phyloP scores from a whole-genome alignment of 192 early-diverging fungal genomes.

The Rhizoclosmatium sp. region DNA sequence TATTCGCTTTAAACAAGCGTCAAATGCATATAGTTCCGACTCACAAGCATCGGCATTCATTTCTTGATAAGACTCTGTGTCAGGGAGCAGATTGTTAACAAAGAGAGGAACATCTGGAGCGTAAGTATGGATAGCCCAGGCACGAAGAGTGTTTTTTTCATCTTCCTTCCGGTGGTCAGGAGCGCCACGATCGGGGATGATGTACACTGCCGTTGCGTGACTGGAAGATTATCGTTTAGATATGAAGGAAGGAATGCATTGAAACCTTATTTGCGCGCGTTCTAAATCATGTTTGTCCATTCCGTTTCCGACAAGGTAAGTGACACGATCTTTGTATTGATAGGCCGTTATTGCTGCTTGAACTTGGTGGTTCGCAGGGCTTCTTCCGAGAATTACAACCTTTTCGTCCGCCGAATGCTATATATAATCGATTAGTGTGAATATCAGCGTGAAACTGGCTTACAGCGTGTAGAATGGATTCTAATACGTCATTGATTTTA shows the following conservation, averaged over 20 bases:
- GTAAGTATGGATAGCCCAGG: conserved; percentile 72
- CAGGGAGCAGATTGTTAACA: conserved; percentile 67
- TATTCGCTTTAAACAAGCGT: neutral
- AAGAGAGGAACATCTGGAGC: conserved; percentile 66
- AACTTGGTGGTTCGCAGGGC: conserved; percentile 22
- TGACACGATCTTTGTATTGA: conserved; percentile 40
- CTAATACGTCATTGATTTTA: conserved; percentile 36
- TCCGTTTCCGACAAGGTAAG: conserved; percentile 49
- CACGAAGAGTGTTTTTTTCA: conserved; percentile 70
- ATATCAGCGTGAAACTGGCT: neutral
- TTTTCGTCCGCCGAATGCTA: conserved; percentile 16
- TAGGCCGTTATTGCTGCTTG: conserved; percentile 35
- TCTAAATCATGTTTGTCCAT: conserved; percentile 48
- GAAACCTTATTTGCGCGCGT: conserved; percentile 42
- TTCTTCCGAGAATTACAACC: conserved; percentile 47
- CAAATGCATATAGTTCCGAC: neutral
- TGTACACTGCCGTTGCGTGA: conserved; percentile 45
- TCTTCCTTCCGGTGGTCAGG: conserved; percentile 65
- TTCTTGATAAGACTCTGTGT: conserved; percentile 69
- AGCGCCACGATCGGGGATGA: conserved; percentile 56
- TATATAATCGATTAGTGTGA: neutral
- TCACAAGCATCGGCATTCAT: conserved; percentile 60
- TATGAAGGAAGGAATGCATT: neutral
- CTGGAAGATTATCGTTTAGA: neutral
- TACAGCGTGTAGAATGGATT: conserved; percentile 38